phyloP scores from a whole-genome alignment of 2,329 filamentous ascomycete species.

The Fusarium fracticaudum region DNA sequence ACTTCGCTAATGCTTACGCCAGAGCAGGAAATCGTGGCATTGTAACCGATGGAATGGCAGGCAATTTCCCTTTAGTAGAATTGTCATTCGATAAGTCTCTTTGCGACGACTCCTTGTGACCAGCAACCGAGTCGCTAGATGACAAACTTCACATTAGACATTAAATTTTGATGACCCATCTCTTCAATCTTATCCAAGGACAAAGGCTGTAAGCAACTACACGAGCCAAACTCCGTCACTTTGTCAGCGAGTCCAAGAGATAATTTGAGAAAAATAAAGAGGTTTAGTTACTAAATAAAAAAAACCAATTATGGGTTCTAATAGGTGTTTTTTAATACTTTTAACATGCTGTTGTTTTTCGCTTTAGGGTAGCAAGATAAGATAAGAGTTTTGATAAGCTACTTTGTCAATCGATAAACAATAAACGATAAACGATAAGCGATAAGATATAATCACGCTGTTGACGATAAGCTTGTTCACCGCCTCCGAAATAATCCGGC shows the following conservation, averaged over 20 bases:
- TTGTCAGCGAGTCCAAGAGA: too few relatives aligned
- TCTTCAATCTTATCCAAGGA: too few relatives aligned
- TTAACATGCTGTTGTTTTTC: too few relatives aligned
- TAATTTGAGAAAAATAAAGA: accelerated
- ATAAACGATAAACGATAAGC: neutral
- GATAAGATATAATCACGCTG: neutral
- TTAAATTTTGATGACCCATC: too few relatives aligned
- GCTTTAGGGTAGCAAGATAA: neutral
- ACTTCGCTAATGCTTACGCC: neutral
- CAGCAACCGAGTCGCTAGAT: accelerated
- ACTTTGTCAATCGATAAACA: accelerated
- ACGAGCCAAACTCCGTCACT: too few relatives aligned
- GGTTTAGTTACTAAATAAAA: too few relatives aligned
- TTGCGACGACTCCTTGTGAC: neutral
- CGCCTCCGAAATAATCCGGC: neutral
- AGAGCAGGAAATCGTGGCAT: accelerated
- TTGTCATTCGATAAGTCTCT: accelerated
- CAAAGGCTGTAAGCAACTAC: too few relatives aligned
- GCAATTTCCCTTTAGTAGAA: accelerated
- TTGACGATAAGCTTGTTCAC: neutral
- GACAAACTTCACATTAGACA: neutral
- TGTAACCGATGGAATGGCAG: accelerated
- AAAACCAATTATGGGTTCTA: too few relatives aligned
- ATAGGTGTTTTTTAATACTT: neutral
- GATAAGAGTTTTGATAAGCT: neutral